Percentiles rank a stretch among this genome's conserved stretches.
Evolutionary conservation across 2,329 filamentous ascomycete species (phyloP).

Genomic region (Escovopsis sp.): DNA sequence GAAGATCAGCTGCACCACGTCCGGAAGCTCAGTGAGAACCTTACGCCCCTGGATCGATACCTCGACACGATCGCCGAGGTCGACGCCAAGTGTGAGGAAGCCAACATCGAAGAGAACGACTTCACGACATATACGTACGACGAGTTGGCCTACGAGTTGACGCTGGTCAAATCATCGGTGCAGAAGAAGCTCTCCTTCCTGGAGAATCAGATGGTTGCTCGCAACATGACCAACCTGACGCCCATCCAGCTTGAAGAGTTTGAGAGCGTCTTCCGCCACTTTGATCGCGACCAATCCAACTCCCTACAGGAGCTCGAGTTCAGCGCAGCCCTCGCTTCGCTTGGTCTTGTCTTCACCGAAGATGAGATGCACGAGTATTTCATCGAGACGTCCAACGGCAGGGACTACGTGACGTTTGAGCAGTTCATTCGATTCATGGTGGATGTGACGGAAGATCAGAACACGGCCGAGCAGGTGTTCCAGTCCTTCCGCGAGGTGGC

Average conservation of each 20-base stretch:
- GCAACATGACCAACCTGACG: conserved; percentile 97
- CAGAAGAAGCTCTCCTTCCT: conserved; percentile 94
- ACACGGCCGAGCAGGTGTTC: conserved; percentile 95
- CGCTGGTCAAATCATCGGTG: conserved; percentile 79
- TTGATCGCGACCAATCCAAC: conserved; percentile 87
- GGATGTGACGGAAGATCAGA: conserved; percentile 95
- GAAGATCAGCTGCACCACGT: conserved; percentile 90
- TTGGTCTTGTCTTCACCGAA: conserved; percentile 92
- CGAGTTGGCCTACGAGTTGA: conserved; percentile 84
- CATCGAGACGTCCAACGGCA: conserved; percentile 65
- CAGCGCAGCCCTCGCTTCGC: conserved; percentile 82
- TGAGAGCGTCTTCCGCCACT: conserved; percentile 94
- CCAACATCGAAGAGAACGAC: conserved; percentile 98
- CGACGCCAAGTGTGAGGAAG: conserved; percentile 81
- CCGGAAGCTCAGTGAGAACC: conserved; percentile 66
- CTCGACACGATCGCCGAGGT: conserved; percentile 74
- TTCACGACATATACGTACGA: conserved; percentile 99
- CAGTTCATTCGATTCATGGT: conserved; percentile 99
- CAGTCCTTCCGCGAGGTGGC: conserved; percentile 96
- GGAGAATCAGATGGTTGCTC: conserved; percentile 95
- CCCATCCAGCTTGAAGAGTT: conserved; percentile 98
- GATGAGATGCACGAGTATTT: conserved; percentile 98
- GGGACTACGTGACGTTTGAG: conserved; percentile 80
- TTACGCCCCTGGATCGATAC: conserved; percentile 82
- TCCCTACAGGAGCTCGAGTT: conserved; percentile 88